Percentiles rank a stretch among this genome's conserved stretches.
These are phyloP conservation scores for Alternaria rosae DNA, from an alignment of 2,329 filamentous ascomycete species.

Conservation along the genomic window DNA sequence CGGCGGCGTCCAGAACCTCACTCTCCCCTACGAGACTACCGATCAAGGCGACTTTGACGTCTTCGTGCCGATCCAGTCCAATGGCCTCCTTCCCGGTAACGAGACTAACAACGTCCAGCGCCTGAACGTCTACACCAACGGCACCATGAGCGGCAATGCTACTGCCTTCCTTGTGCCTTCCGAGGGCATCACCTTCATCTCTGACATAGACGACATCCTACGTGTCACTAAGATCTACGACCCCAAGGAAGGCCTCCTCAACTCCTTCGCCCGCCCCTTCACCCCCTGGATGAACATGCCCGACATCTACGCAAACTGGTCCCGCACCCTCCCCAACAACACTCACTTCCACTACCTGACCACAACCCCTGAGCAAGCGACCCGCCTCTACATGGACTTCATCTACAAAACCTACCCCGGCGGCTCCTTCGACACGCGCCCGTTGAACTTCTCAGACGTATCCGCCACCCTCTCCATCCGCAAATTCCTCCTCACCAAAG, in stretches of 20 bases:
- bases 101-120: conserved; percentile 70
- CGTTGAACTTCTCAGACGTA: conserved; percentile 80
- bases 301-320: conserved; percentile 79
- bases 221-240: conserved; percentile 83
- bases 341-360: conserved; percentile 84
- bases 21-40: conserved; percentile 71
- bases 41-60: conserved; percentile 74
- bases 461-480: conserved; percentile 76
- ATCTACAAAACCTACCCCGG: conserved; percentile 81
- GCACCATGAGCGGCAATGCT: conserved; percentile 71
- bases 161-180: conserved; percentile 79
- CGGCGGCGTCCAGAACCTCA: conserved; percentile 69
- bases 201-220: conserved; percentile 81
- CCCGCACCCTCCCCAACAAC: conserved; percentile 64
- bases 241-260: conserved; percentile 75
- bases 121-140: conserved; percentile 72
- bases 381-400: conserved; percentile 79
- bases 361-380: conserved; percentile 79
- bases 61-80: conserved; percentile 69
- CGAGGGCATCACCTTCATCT: conserved; percentile 74
- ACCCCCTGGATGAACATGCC: conserved; percentile 81
- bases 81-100: conserved; percentile 67
- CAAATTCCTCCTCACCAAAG: conserved; percentile 71
- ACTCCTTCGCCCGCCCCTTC: conserved; percentile 77
- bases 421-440: conserved; percentile 76